A percentile compares a stretch with the other conserved stretches of the same genome.
Evolutionary conservation across 2,329 filamentous ascomycete species (phyloP).

Genomic region (Beauveria australis): DNA sequence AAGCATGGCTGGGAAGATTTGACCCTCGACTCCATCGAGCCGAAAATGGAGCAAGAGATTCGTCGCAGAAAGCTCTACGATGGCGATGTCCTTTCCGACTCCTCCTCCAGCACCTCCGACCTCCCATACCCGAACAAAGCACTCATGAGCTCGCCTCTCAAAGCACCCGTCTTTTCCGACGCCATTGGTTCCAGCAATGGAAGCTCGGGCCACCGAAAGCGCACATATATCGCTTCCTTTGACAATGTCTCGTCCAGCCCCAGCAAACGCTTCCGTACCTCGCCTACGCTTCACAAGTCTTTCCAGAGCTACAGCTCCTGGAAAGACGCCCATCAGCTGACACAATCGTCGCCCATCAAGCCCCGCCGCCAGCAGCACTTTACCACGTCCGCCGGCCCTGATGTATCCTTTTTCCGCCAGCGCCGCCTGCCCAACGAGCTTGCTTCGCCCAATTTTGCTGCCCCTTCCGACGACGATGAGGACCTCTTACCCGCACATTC

Average conservation of each 20-base stretch:
- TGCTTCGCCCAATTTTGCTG: slow-evolving; percentile 51
- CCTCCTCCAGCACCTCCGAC: slow-evolving; percentile 76
- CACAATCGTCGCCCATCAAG: slow-evolving; percentile 82
- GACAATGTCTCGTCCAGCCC: slow-evolving; percentile 48
- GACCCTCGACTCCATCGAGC: slow-evolving; percentile 77
- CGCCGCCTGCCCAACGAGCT: slow-evolving; percentile 59
- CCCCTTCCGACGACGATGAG: slow-evolving; percentile 72
- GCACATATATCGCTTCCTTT: slow-evolving; percentile 52
- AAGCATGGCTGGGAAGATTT: slow-evolving; percentile 92
- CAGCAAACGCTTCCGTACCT: slow-evolving; percentile 59
- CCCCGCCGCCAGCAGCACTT: slow-evolving; percentile 67
- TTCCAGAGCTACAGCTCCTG: slow-evolving; percentile 52
- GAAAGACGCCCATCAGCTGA: slow-evolving; percentile 68
- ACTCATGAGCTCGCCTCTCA: slow-evolving; percentile 79
- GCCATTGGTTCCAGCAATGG: slow-evolving; percentile 64
- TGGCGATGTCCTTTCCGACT: slow-evolving; percentile 75
- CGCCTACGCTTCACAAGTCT: slow-evolving; percentile 54
- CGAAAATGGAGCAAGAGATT: slow-evolving; percentile 71
- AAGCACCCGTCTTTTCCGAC: slow-evolving; percentile 77
- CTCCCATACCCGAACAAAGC: slow-evolving; percentile 58
- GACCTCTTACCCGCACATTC: slow-evolving; percentile 70
- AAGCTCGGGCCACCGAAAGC: slow-evolving; percentile 57
- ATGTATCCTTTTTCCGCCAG: slow-evolving; percentile 70
- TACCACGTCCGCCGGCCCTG: slow-evolving; percentile 60
- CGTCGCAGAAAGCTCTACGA: slow-evolving; percentile 61